Percentiles rank a stretch among this genome's conserved stretches.
These are phyloP conservation scores for Nadsonia commutata DNA, from an alignment of 1,139 yeast species.

Conservation along the genomic window DNA sequence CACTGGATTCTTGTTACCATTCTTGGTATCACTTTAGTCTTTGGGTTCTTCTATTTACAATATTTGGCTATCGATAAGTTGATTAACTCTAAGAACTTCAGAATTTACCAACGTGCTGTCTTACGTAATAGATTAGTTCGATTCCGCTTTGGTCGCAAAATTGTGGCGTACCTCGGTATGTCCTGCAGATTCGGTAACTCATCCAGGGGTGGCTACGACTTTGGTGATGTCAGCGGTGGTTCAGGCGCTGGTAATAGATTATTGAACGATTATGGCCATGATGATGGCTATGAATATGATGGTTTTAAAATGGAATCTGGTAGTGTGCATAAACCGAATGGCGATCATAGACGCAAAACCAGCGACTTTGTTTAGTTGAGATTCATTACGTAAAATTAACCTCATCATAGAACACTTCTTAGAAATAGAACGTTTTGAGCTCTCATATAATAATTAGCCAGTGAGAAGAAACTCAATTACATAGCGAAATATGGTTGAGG, in stretches of 20 bases:
- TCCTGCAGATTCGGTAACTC: too few species aligned
- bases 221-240: neutral
- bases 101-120: neutral
- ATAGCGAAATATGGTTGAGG: too few species aligned
- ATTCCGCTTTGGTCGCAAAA: neutral
- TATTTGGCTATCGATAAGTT: slow-evolving; percentile 24
- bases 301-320: neutral
- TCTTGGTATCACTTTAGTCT: slow-evolving; percentile 49
- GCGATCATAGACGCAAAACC: too few species aligned
- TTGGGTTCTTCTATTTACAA: slow-evolving; percentile 43
- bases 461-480: too few species aligned
- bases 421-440: too few species aligned
- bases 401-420: too few species aligned
- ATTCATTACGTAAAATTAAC: too few species aligned
- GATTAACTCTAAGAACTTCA: slow-evolving; percentile 25
- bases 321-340: too few species aligned
- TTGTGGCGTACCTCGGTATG: too few species aligned
- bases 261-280: neutral
- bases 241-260: neutral
- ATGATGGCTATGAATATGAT: neutral
- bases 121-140: neutral
- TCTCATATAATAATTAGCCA: too few species aligned
- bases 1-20: slow-evolving; percentile 59
- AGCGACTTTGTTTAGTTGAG: too few species aligned
- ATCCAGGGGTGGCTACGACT: too few species aligned